Evolutionary conservation across 257 asterid genomes (phyloP), one percentile per base, ranked within the genome.

Genomic region (Solanum commersonii): DNA sequence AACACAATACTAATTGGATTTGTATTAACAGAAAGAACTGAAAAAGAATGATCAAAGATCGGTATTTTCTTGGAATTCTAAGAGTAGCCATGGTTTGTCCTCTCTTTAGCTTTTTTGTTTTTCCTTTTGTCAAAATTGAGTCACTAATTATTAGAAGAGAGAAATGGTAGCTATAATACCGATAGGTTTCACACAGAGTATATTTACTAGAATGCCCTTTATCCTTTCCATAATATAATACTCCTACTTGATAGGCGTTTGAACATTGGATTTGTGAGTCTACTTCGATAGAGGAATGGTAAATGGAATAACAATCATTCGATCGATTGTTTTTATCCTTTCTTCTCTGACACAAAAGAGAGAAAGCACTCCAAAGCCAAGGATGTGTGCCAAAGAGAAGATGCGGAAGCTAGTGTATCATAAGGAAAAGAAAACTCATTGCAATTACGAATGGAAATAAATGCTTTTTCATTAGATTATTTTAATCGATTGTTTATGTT

Each of bases 11-110:
- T 65, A 71, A 3, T 33, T 84, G 25, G 59, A 86, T 74, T 81
- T 92, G 94, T 70, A 93, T 31, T 38, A 94, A 84, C 25, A 90
- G 77, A 60, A 93, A 71, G 70, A 91, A 40, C 33, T 89, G 87
- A 90, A 95, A 85, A 88, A 96, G 56, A 87, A 87, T 60, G 91
- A 6, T 86, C 88, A 86, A 91, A 23, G 93, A 35, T 20, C 84
- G 88, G 90, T 20, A 77, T 49, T 86, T 86, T 73, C 88, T 88
- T 79, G 90, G 88, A 56, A 85, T 86, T 63, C 88, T 85, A 35
- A 87, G 87, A 88, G 56, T 59, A 12, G 87, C 93, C 98, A 94
- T 95, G 6, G 23, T 12, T 81, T 46, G 29, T 0, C 11, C 6
- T 29, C 85, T 81, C 42, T 81, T 22, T 1, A 70, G 40, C 4